phyloP scores from a whole-genome alignment of 202 grass and related monocot species.

The Bolboschoenoplectus hybrid region DNA sequence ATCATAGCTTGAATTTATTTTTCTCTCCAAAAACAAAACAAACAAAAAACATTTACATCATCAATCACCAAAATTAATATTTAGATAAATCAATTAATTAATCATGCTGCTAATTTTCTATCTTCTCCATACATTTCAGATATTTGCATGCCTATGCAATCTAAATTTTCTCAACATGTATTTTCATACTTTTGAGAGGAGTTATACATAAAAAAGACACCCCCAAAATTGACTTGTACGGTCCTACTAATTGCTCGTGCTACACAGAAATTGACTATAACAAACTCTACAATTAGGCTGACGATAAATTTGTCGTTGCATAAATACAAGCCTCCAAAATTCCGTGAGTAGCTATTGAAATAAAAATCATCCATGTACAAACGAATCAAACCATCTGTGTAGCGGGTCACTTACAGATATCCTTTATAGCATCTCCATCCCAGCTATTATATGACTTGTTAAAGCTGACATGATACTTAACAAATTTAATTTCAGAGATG shows the following conservation, averaged over 20 bases:
- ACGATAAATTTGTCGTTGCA: not conserved
- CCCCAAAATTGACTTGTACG: not conserved
- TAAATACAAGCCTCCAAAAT: constrained; percentile 1
- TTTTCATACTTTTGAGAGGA: not conserved
- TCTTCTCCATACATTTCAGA: not conserved
- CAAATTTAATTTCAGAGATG: too few species aligned
- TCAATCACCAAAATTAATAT: not conserved
- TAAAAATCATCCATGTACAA: not conserved
- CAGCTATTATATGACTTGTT: too few species aligned
- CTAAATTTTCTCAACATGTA: not conserved
- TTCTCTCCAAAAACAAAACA: not conserved
- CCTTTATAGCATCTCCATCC: not conserved
- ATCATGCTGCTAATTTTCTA: not conserved
- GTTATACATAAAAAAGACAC: not conserved
- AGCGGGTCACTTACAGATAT: not conserved
- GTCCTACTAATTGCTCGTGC: not conserved
- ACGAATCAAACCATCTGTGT: not conserved
- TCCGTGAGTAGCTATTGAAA: not conserved
- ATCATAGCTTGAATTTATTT: not conserved
- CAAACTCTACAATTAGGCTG: not conserved
- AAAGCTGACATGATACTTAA: too few species aligned
- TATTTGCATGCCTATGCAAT: not conserved
- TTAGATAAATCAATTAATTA: too few species aligned
- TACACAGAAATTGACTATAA: not conserved
- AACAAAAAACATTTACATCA: not conserved